These are phyloP conservation scores for Pugionium dolabratum DNA, from an alignment of 345 rosid genomes.

Conservation along the genomic window DNA sequence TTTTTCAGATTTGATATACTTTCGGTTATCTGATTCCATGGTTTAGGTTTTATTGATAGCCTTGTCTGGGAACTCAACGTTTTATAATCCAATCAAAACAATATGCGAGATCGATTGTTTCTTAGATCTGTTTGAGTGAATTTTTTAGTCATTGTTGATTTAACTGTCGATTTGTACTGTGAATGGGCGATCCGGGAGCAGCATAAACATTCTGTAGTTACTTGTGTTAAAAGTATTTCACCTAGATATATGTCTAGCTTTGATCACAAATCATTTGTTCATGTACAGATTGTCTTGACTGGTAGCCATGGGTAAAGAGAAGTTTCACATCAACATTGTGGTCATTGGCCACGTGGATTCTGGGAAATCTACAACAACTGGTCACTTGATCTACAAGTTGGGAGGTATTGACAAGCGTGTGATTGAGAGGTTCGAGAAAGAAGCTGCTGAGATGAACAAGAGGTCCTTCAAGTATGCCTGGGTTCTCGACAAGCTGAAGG, in stretches of 20 bases:
- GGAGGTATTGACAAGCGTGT: conserved; percentile 92
- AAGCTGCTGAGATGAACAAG: conserved; percentile 89
- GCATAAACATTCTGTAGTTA: too few relatives aligned
- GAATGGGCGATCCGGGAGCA: neutral
- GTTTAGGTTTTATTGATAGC: neutral
- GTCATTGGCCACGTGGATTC: conserved; percentile 85
- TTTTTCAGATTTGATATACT: neutral
- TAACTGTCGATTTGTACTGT: neutral
- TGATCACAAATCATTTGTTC: neutral
- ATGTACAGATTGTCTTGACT: conserved; percentile 4
- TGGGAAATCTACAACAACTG: conserved; percentile 77
- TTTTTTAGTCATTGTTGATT: too few relatives aligned
- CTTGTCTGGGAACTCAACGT: too few relatives aligned
- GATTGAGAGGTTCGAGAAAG: conserved; percentile 82
- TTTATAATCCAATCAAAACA: too few relatives aligned
- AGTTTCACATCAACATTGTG: conserved; percentile 73
- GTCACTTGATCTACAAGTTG: conserved; percentile 80
- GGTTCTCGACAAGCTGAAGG: conserved; percentile 83
- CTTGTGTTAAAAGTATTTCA: too few relatives aligned
- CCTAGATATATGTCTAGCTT: too few relatives aligned
- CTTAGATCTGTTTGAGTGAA: too few relatives aligned
- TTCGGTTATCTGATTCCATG: neutral
- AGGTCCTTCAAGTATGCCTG: conserved; percentile 84
- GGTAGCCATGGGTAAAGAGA: conserved; percentile 67
- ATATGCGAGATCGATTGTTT: too few relatives aligned